phyloP scores from a whole-genome alignment of 345 rosid species.

The Isatis tinctoria region DNA sequence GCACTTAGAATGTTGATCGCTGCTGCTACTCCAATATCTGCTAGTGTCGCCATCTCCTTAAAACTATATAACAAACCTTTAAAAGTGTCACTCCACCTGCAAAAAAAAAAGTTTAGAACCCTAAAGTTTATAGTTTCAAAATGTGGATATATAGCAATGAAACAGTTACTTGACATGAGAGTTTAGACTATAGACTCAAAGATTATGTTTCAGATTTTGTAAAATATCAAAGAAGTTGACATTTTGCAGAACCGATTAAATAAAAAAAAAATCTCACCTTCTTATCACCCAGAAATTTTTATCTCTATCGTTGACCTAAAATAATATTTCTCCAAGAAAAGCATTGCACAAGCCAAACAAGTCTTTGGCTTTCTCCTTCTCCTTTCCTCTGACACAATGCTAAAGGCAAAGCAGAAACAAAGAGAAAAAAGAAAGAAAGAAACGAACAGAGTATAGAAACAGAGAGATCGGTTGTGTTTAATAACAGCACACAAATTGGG shows the following conservation, averaged over 20 bases:
- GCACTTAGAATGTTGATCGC: conserved; percentile 68
- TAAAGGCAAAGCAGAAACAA: background rate
- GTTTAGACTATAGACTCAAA: background rate
- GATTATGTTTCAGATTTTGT: background rate
- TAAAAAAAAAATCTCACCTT: background rate
- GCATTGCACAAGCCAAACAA: background rate
- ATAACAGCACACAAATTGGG: conserved; percentile 11
- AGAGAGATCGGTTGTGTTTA: conserved; percentile 18
- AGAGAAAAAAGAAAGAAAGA: background rate
- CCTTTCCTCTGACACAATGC: background rate
- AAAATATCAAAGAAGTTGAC: background rate
- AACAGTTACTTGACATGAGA: background rate
- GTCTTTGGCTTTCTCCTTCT: background rate
- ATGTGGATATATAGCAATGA: background rate
- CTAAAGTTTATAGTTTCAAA: background rate
- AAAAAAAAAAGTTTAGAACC: background rate
- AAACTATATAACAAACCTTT: conserved; percentile 7
- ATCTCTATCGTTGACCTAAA: conserved; percentile 5
- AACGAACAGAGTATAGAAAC: conserved; percentile 21
- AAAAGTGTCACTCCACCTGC: conserved; percentile 5
- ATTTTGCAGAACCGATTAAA: background rate
- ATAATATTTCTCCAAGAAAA: background rate
- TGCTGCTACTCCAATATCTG: conserved; percentile 78
- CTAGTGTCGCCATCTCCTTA: conserved; percentile 66
- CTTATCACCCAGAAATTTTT: background rate